Conservation (phyloP, 1,284 basidiomycete genomes). For the Ganoderma leucocontextum region DNA sequence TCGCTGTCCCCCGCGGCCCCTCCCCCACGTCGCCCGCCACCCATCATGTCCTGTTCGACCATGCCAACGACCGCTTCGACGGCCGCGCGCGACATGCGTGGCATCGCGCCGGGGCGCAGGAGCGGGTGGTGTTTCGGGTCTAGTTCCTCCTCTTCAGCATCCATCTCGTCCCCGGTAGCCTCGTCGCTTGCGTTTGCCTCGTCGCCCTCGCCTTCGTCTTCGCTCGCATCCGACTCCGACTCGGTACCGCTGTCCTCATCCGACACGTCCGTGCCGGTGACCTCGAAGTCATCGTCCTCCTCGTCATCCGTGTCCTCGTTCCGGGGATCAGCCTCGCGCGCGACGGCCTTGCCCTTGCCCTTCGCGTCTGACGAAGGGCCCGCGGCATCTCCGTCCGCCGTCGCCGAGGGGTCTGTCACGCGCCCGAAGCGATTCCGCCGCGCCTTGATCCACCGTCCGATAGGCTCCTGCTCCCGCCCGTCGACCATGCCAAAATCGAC, state of each 20-base stretch:
- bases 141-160: conserved; percentile 50
- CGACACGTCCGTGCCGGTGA: conserved; percentile 40
- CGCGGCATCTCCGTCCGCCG: conserved; percentile 21
- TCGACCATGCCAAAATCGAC: conserved; percentile 77
- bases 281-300: conserved; percentile 61
- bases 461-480: conserved; percentile 69
- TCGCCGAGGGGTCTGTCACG: conserved; percentile 17
- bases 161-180: conserved; percentile 37
- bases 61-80: conserved; percentile 71
- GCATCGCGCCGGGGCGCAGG: conserved; percentile 71
- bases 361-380: conserved; percentile 18
- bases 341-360: conserved; percentile 33
- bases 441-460: conserved; percentile 68
- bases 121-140: conserved; percentile 68
- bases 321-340: conserved; percentile 42
- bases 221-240: conserved; percentile 29
- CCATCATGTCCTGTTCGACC: conserved; percentile 51
- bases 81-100: conserved; percentile 67
- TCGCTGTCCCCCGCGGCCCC: conserved; percentile 12
- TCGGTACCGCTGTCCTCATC: conserved; percentile 41
- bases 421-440: conserved; percentile 67
- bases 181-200: conserved; percentile 32
- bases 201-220: conserved; percentile 35
- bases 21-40: conserved; percentile 6
- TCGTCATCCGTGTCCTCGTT: conserved; percentile 57